A percentile compares a stretch with the other conserved stretches of the same genome.
phyloP scores from a whole-genome alignment of 1,284 basidiomycete genomes.

The Trametes versicolor region DNA sequence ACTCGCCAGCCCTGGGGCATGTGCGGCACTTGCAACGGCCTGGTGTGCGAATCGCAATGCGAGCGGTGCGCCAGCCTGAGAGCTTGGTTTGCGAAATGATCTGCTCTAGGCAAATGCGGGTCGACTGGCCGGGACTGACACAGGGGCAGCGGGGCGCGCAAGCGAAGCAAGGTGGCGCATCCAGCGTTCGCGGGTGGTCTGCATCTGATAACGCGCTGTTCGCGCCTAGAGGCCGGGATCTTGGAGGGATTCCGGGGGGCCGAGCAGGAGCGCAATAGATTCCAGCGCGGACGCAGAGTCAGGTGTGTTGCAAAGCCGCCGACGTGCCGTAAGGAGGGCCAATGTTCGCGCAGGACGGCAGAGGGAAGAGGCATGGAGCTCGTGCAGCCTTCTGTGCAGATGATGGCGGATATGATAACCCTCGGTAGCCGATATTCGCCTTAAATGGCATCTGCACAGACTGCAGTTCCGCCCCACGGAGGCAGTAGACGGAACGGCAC shows the following conservation, averaged over 20 bases:
- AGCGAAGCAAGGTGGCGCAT: conserved; percentile 24
- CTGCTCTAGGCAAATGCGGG: conserved; percentile 29
- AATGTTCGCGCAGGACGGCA: conserved; percentile 8
- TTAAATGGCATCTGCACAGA: conserved; percentile 25
- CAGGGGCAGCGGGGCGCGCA: conserved; percentile 24
- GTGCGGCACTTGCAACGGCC: conserved; percentile 22
- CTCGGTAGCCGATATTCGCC: conserved; percentile 29
- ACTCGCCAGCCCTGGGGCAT: conserved; percentile 24
- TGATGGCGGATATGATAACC: conserved; percentile 35
- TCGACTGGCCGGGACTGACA: conserved; percentile 19
- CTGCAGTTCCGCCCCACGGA: conserved; percentile 16
- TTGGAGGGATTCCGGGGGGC: conserved; percentile 13
- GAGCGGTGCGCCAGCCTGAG: conserved; percentile 27
- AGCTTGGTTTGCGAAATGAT: conserved; percentile 18
- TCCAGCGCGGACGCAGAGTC: conserved; percentile 22
- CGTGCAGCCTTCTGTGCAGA: conserved; percentile 26
- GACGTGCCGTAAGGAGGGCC: conserved; percentile 22
- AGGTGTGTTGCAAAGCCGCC: conserved; percentile 27
- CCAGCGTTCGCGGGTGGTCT: conserved; percentile 20
- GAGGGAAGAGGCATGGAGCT: conserved; percentile 18
- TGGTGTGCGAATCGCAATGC: conserved; percentile 29
- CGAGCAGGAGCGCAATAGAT: conserved; percentile 10
- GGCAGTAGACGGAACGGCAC: conserved; percentile 18
- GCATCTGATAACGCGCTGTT: conserved; percentile 30
- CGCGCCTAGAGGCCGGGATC: conserved; percentile 23